These are phyloP conservation scores for Marasmius oreades DNA, from an alignment of 1,284 basidiomycete species.

Conservation along the genomic window DNA sequence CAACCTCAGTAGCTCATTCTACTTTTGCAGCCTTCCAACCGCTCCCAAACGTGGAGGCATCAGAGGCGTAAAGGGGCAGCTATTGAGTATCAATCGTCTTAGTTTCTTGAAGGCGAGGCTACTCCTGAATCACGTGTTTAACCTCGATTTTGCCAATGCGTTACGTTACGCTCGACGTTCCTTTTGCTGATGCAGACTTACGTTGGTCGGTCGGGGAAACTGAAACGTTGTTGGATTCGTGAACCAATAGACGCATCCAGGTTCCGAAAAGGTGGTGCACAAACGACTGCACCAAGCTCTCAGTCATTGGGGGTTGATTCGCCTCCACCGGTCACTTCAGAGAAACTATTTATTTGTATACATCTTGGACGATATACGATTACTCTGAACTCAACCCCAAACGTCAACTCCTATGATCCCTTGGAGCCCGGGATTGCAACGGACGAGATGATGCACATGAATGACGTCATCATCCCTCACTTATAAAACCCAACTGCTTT, in stretches of 20 bases:
- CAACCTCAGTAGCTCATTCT: too few relatives aligned
- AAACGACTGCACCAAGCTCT: slow-evolving; percentile 14
- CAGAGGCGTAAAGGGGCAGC: too few relatives aligned
- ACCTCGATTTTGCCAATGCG: neutral
- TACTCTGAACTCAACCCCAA: too few relatives aligned
- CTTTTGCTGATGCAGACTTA: neutral
- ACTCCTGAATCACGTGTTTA: too few relatives aligned
- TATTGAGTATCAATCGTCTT: too few relatives aligned
- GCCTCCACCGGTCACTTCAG: slow-evolving; percentile 12
- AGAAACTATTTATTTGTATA: slow-evolving; percentile 1
- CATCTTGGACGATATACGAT: too few relatives aligned
- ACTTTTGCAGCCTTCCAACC: too few relatives aligned
- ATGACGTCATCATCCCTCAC: neutral
- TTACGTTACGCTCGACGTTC: neutral
- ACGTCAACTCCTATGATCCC: too few relatives aligned
- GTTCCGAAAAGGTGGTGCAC: slow-evolving; percentile 22
- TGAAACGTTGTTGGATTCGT: slow-evolving; percentile 29
- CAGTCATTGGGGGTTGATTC: slow-evolving; percentile 6
- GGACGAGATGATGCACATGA: too few relatives aligned
- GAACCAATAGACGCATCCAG: slow-evolving; percentile 33
- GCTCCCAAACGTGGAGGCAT: too few relatives aligned
- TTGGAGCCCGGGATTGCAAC: too few relatives aligned
- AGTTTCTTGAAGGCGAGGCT: too few relatives aligned
- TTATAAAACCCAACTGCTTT: neutral
- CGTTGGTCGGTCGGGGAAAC: neutral